A percentile compares a stretch with the other conserved stretches of the same genome.
Evolutionary conservation across 495 filamentous ascomycete species (phyloP).

Genomic region (Schizothecium vesticola): DNA sequence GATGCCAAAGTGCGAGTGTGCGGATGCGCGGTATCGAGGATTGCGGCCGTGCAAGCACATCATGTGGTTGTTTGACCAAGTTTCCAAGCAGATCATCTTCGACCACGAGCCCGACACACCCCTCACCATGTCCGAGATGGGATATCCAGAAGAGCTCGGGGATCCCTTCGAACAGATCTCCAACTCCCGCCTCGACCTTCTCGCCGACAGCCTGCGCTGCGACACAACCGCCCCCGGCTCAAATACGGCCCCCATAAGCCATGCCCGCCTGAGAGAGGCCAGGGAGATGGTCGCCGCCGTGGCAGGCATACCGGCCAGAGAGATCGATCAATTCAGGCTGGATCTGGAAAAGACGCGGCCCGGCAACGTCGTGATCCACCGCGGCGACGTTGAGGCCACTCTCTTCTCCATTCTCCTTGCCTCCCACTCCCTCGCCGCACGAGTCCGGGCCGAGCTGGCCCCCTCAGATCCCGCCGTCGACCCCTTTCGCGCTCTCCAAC

Average conservation of each 20-base stretch:
- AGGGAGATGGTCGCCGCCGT: conserved; percentile 41
- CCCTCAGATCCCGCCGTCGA: conserved; percentile 34
- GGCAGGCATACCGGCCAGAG: conserved; percentile 28
- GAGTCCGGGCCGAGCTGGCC: conserved; percentile 33
- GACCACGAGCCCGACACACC: conserved; percentile 32
- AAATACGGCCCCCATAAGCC: conserved; percentile 21
- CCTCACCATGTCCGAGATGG: conserved; percentile 30
- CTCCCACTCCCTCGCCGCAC: conserved; percentile 41
- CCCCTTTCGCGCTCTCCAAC: conserved; percentile 36
- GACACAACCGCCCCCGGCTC: conserved; percentile 32
- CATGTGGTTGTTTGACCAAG: conserved; percentile 44
- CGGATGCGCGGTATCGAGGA: conserved; percentile 22
- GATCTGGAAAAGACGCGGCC: conserved; percentile 30
- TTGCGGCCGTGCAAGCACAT: conserved; percentile 41
- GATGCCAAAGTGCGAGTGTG: conserved; percentile 38
- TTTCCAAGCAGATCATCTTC: conserved; percentile 35
- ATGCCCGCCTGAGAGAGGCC: conserved; percentile 33
- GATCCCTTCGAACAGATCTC: conserved; percentile 39
- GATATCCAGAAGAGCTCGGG: conserved; percentile 38
- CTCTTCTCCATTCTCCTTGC: conserved; percentile 42
- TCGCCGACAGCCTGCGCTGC: conserved; percentile 41
- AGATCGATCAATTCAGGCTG: conserved; percentile 33
- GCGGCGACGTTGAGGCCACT: conserved; percentile 42
- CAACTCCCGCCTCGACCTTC: conserved; percentile 39
- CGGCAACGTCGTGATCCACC: conserved; percentile 22